Evolutionary conservation across 176 grass and related monocot species (phyloP).

Genomic region (Miscanthus lutarioriparius): DNA sequence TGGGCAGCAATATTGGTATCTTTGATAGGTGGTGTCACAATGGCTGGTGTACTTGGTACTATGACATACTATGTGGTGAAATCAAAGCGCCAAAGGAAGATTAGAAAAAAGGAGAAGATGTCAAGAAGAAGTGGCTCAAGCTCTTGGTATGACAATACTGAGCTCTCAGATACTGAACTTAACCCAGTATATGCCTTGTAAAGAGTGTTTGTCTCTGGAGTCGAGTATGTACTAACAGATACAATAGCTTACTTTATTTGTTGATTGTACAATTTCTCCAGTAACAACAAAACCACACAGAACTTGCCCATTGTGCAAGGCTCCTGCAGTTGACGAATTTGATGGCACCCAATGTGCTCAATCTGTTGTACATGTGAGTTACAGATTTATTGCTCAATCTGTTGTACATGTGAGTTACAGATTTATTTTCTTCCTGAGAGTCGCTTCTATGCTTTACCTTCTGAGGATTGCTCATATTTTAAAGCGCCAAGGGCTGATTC

Average conservation of each 20-base stretch:
- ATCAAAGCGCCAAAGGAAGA: conserved; percentile 72
- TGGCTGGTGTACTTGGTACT: conserved; percentile 86
- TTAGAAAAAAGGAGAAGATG: conserved; percentile 83
- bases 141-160: conserved; percentile 83
- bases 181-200: conserved; percentile 92
- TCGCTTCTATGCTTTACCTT: not conserved
- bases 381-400: conserved; percentile 27
- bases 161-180: conserved; percentile 78
- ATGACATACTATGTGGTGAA: conserved; percentile 98
- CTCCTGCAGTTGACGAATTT: conserved; percentile 34
- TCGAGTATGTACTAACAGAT: conserved; percentile 54
- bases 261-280: conserved; percentile 40
- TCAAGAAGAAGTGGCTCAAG: conserved; percentile 79
- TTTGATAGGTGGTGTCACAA: conserved; percentile 81
- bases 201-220: conserved; percentile 30
- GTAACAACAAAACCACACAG: conserved; percentile 34
- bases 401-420: conserved; percentile 44
- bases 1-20: conserved; percentile 92
- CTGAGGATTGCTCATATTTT: not conserved
- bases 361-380: conserved; percentile 48
- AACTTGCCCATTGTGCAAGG: conserved; percentile 30
- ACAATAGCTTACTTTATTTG: conserved; percentile 34
- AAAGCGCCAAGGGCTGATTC: not conserved
- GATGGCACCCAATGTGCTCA: conserved; percentile 31
- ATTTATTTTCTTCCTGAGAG: conserved; percentile 1